Percentiles rank a stretch among this genome's conserved stretches.
Evolutionary conservation across 495 filamentous ascomycete species (phyloP).

Genomic region (Sordaria brevicollis): DNA sequence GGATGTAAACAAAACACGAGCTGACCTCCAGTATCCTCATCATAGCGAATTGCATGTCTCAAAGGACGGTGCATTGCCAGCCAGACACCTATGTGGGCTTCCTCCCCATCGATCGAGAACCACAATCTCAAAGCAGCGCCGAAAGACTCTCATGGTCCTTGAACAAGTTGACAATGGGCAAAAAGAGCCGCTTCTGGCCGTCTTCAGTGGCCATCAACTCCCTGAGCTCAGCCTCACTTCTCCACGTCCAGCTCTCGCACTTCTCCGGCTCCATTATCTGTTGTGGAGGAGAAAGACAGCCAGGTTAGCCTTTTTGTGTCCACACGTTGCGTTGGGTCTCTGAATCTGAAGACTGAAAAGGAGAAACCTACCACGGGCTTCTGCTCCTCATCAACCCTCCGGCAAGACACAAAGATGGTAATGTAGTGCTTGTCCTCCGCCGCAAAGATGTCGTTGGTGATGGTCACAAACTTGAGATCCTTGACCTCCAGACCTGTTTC

Average conservation of each 20-base stretch:
- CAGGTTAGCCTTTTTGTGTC: neutral
- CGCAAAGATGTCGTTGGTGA: slow-evolving; percentile 51
- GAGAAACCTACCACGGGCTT: slow-evolving; percentile 40
- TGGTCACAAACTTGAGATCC: slow-evolving; percentile 37
- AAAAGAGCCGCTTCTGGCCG: slow-evolving; percentile 36
- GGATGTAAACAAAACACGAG: neutral
- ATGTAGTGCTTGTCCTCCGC: slow-evolving; percentile 50
- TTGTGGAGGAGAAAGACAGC: neutral
- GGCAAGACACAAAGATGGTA: slow-evolving; percentile 49
- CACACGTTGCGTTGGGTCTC: too few species aligned
- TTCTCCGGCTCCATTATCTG: slow-evolving; percentile 54
- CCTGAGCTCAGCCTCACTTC: slow-evolving; percentile 37
- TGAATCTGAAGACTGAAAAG: neutral
- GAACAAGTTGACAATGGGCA: slow-evolving; percentile 45
- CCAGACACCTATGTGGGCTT: neutral
- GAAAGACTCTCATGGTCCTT: slow-evolving; percentile 25
- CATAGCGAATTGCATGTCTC: neutral
- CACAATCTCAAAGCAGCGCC: neutral
- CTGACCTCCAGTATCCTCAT: neutral
- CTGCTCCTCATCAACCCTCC: slow-evolving; percentile 26
- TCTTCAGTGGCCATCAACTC: slow-evolving; percentile 12
- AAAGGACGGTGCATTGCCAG: neutral
- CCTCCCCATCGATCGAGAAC: neutral
- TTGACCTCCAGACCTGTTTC: slow-evolving; percentile 51
- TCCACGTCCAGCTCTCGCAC: slow-evolving; percentile 55